These are phyloP conservation scores for Bruguiera sexangula DNA, from an alignment of 345 rosid species.

Conservation along the genomic window DNA sequence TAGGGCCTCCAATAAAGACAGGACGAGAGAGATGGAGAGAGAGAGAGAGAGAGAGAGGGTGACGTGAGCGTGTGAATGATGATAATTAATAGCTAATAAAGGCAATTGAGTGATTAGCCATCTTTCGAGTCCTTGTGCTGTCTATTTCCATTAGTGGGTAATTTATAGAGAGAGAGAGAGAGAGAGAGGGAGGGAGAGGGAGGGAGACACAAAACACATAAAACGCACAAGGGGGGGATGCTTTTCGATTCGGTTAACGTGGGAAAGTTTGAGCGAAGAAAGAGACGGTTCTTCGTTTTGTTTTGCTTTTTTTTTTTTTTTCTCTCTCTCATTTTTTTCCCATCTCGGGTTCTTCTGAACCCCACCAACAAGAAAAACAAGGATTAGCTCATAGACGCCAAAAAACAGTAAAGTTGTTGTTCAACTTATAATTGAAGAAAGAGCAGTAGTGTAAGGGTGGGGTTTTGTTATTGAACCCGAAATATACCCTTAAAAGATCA, in stretches of 20 bases:
- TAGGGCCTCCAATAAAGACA: neutral
- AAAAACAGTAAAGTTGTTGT: neutral
- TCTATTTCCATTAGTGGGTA: slow-evolving; percentile 29
- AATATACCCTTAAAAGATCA: neutral
- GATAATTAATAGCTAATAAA: slow-evolving; percentile 32
- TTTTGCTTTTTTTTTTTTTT: neutral
- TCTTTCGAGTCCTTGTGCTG: slow-evolving; percentile 26
- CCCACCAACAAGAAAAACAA: slow-evolving; percentile 10
- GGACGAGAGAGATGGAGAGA: too few relatives aligned
- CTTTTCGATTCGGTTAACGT: slow-evolving; percentile 82
- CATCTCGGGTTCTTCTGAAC: slow-evolving; percentile 14
- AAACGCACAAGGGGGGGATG: slow-evolving; percentile 16
- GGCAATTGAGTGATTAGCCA: slow-evolving; percentile 35
- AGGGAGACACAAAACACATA: neutral
- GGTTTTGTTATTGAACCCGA: neutral
- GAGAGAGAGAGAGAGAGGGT: neutral
- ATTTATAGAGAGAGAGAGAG: slow-evolving; percentile 10
- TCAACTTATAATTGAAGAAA: neutral
- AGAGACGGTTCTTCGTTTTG: slow-evolving; percentile 43
- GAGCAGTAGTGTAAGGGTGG: neutral
- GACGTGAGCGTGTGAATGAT: slow-evolving; percentile 30
- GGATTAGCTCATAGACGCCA: neutral
- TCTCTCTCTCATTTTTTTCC: neutral
- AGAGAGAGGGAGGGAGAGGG: neutral
- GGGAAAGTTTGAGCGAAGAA: slow-evolving; percentile 44